Evolutionary conservation across 805 yeast species (phyloP), one percentile per base, ranked within the genome.

Genomic region (Metschnikowia koreensis): DNA sequence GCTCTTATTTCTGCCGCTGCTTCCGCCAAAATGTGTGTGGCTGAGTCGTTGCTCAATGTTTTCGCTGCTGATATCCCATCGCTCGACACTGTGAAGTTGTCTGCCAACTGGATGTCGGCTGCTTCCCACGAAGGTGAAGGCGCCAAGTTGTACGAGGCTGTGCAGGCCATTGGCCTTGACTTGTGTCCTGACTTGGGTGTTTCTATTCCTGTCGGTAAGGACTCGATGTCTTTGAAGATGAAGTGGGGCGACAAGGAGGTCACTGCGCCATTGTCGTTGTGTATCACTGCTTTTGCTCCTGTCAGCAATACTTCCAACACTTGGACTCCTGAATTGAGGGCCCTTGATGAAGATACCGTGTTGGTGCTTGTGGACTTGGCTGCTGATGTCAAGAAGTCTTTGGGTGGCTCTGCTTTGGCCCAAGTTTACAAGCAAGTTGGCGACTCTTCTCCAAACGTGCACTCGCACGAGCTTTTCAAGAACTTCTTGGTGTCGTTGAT

Each of bases 31-130:
- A 83, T 94, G 86, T 83, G 92, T 61, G 96, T 94, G 55, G 98
- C 98, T 31, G 99, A 94, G 77, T 85, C 97, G 5, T 79, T 94
- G 64, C 70, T 91, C 69, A 94, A 94, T 67, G 66, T 93, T 42
- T 81, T 84, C 61, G 97, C 99, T 37, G 96, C 98, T 38, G 96
- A 94, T 68, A 79, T 94, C 53, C 81, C 86, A 53, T 75, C 84
- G 7, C 75, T 93, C 54, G 84, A 84, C 56, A 80, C 83, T 58
- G 83, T 94, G 50, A 89, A 92, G 65, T 74, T 94, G 53, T 89
- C 97, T 47, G 99, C 99, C 43, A 94, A 94, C 76, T 94, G 99
- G 99, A 94, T 94, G 99, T 85, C 97, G 10, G 92, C 98, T 46
- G 97, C 99, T 28, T 79, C 93, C 36, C 96, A 92, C 63, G 83